phyloP scores from a whole-genome alignment of 495 filamentous ascomycete genomes.

The Hyaloscypha bicolor region DNA sequence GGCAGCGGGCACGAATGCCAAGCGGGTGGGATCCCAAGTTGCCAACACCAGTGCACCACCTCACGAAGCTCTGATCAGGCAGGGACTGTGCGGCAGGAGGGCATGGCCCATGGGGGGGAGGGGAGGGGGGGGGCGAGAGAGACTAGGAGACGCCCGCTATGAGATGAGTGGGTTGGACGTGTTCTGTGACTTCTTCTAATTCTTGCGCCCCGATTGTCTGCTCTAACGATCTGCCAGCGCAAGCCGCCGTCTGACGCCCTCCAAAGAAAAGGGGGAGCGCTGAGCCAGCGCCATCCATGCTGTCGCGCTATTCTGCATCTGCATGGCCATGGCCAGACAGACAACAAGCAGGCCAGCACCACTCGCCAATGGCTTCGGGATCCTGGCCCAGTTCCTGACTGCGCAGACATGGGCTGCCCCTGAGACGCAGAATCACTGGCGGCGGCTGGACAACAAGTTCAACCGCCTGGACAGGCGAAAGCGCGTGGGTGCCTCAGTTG shows the following conservation, averaged over 20 bases:
- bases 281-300: background rate
- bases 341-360: conserved; percentile 9
- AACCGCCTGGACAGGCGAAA: conserved; percentile 6
- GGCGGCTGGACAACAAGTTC: conserved; percentile 8
- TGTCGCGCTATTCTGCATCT: conserved; percentile 1
- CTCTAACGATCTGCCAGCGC: background rate
- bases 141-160: no score
- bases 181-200: background rate
- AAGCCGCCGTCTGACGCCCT: no score
- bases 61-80: background rate
- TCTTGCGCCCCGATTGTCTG: background rate
- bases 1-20: background rate
- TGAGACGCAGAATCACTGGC: background rate
- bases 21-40: background rate
- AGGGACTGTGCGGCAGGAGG: background rate
- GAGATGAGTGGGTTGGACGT: background rate
- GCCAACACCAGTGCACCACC: background rate
- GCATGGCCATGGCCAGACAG: background rate
- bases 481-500: conserved; percentile 2
- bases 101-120: background rate
- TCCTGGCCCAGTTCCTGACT: conserved; percentile 1
- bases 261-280: conserved; percentile 1
- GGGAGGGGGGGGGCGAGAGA: no score
- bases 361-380: conserved; percentile 4
- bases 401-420: conserved; percentile 8